Percentiles rank a stretch among this genome's conserved stretches.
phyloP scores from a whole-genome alignment of 2,329 filamentous ascomycete species.

The Incumbomyces delicatus region DNA sequence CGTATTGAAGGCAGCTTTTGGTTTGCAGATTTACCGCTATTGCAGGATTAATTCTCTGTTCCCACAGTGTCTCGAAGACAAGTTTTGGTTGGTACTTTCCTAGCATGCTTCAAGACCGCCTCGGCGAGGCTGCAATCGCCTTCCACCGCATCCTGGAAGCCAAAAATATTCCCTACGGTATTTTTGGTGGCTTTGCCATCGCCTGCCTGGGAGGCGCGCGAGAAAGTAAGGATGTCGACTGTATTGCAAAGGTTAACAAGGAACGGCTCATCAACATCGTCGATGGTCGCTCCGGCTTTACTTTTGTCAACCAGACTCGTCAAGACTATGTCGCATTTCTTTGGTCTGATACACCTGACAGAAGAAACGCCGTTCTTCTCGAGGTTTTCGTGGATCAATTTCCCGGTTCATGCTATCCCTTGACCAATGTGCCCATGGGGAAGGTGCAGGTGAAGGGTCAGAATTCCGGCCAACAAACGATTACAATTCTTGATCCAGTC shows the following conservation, averaged over 20 bases:
- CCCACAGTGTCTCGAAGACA: not conserved
- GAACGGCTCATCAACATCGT: constrained; percentile 13
- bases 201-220: constrained; percentile 10
- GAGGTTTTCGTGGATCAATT: constrained; percentile 14
- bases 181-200: constrained; percentile 17
- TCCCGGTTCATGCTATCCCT: constrained; percentile 11
- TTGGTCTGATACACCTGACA: constrained; percentile 14
- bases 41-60: not conserved
- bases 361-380: constrained; percentile 11
- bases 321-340: constrained; percentile 16
- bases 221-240: constrained; percentile 17
- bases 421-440: constrained; percentile 1
- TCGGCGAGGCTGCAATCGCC: constrained; percentile 16
- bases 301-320: constrained; percentile 9
- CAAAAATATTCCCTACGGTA: constrained; percentile 11
- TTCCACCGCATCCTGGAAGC: constrained; percentile 11
- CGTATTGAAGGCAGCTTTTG: not conserved
- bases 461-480: constrained; percentile 9
- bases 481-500: constrained; percentile 19
- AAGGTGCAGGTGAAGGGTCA: constrained; percentile 10
- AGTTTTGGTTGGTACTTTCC: not conserved
- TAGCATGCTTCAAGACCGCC: constrained; percentile 10
- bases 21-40: not conserved
- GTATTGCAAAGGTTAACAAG: constrained; percentile 13
- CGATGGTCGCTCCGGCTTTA: constrained; percentile 10